phyloP scores from a whole-genome alignment of 2,329 filamentous ascomycete species.

The Cryphonectria parasitica region DNA sequence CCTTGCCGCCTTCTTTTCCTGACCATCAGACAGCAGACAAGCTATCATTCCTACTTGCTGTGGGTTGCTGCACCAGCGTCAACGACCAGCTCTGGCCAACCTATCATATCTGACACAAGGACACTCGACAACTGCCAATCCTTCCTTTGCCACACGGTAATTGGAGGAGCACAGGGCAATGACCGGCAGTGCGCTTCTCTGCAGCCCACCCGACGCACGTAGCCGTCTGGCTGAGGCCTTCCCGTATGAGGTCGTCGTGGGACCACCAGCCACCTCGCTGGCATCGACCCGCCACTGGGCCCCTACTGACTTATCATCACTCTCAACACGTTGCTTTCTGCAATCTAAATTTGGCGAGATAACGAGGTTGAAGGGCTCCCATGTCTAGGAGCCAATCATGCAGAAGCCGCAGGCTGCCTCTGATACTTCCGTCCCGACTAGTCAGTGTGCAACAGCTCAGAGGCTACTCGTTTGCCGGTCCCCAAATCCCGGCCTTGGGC shows the following conservation, averaged over 20 bases:
- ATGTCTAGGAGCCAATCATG: slow-evolving; percentile 19
- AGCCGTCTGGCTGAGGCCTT: slow-evolving; percentile 2
- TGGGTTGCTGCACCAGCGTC: slow-evolving; percentile 16
- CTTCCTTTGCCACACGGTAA: neutral
- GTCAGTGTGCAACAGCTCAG: slow-evolving; percentile 8
- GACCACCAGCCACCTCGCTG: neutral
- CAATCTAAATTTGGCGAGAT: slow-evolving; percentile 12
- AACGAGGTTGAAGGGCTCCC: neutral
- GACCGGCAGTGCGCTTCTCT: neutral
- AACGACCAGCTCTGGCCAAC: neutral
- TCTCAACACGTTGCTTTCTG: slow-evolving; percentile 2
- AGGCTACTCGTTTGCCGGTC: slow-evolving; percentile 8
- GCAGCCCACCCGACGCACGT: slow-evolving; percentile 12
- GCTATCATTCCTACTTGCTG: neutral
- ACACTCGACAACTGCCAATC: neutral
- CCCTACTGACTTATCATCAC: neutral
- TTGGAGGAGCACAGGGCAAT: neutral
- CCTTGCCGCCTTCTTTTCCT: too few species aligned
- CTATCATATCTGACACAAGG: neutral
- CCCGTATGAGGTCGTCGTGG: neutral
- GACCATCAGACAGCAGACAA: neutral
- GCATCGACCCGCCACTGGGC: neutral
- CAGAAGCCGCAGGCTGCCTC: slow-evolving; percentile 14
- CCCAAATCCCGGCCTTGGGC: slow-evolving; percentile 15
- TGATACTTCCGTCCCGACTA: slow-evolving; percentile 22